These are phyloP conservation scores for Candida nanaspora DNA, from an alignment of 805 yeast species.

Conservation along the genomic window DNA sequence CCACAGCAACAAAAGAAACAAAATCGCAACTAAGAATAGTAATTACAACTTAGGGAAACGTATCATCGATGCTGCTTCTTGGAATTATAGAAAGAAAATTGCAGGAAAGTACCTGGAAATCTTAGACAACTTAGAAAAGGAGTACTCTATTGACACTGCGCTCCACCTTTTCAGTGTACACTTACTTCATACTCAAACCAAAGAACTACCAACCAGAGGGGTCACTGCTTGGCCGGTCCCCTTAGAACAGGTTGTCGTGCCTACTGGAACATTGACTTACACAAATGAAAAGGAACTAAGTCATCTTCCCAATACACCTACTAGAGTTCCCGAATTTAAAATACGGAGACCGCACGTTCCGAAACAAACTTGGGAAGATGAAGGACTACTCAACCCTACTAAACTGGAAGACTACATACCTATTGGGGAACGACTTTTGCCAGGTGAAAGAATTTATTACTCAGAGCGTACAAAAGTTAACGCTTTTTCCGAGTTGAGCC, in stretches of 20 bases:
- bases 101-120: background rate
- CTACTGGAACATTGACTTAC: background rate
- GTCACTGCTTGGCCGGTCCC: background rate
- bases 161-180: background rate
- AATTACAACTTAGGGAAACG: too few relatives aligned
- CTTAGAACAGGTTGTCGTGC: background rate
- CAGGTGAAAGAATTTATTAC: too few relatives aligned
- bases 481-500: conserved; percentile 12
- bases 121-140: background rate
- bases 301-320: background rate
- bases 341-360: background rate
- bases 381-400: background rate
- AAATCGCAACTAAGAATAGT: too few relatives aligned
- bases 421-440: too few relatives aligned
- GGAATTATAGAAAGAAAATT: too few relatives aligned
- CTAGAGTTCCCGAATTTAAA: background rate
- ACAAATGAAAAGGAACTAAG: background rate
- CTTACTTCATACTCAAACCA: background rate
- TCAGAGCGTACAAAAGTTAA: too few relatives aligned
- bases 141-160: background rate
- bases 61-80: too few relatives aligned
- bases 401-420: too few relatives aligned
- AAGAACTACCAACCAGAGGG: background rate
- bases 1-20: too few relatives aligned
- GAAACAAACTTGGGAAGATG: background rate